Base-by-base conservation (phyloP, 2,329 filamentous ascomycete species). In the Claviceps arundinis region DNA sequence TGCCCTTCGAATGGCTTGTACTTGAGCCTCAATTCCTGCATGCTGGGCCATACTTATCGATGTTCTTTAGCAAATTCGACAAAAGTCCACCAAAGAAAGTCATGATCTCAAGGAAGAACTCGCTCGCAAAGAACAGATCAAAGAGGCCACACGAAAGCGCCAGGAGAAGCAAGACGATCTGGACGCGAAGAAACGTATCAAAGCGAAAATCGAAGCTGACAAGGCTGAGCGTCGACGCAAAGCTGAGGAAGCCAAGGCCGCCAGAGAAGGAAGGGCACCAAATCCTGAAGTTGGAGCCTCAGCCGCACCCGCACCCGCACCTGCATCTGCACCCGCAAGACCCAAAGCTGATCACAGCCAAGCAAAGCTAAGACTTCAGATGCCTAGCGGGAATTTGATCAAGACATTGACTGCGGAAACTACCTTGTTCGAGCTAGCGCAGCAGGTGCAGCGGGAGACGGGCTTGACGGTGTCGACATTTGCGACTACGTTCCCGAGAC, bases 161-260 rank as follows among this genome's bases (percentile, higher is more conserved):
- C 80, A 84, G 62, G 93, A 98, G 72, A 96, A 96, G 73, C 72
- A 80, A 43, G 88, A 85, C 16, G 93, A 97, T 50, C 68, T 85
- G 8, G 88, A 89, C 44, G 91, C 89, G 11, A 93, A 91, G 74
- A 87, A 85, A 68, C 81, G 87, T 38, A 91, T 96, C 66, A 85
- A 89, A 70, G 90, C 89, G 52, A 90, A 90, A 76, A 95, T 98
- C 57, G 90, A 93, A 60, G 90, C 87, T 14, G 90, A 97, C 72
- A 96, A 94, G 74, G 86, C 88, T 60, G 89, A 91, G 62, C 82
- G 93, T 51, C 83, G 87, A 57, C 77, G 85, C 57, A 95, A 93
- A 66, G 84, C 88, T 3, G 93, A 95, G 62, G 75, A 81, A 53
- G 87, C 89, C 60, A 95, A 91, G 71, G 90, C 90, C 0, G 80